phyloP scores from a whole-genome alignment of 805 yeast species.

The Candida hungchunana region DNA sequence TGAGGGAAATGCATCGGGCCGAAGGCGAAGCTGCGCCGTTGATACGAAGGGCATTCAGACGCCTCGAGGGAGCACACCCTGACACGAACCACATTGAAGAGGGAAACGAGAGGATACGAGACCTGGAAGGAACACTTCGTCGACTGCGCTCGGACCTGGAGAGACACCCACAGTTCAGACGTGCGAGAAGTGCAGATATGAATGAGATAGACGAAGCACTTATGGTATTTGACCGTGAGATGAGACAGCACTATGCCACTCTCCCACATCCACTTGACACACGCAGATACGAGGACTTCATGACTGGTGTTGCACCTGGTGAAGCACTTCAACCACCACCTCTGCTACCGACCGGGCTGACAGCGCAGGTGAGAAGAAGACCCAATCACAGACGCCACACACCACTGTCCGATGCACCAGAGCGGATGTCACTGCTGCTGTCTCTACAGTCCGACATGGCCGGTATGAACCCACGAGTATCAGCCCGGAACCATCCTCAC shows the following conservation, averaged over 20 bases:
- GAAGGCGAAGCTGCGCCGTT: constrained; percentile 2
- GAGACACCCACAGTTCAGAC: neutral
- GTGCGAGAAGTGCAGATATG: too few species aligned
- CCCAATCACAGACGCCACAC: neutral
- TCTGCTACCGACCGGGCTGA: too few species aligned
- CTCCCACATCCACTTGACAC: too few species aligned
- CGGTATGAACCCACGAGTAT: neutral
- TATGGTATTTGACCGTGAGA: neutral
- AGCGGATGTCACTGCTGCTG: neutral
- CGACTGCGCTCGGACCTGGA: constrained; percentile 3
- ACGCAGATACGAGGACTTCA: neutral
- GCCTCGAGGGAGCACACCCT: neutral
- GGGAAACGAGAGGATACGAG: constrained; percentile 2
- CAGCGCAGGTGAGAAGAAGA: too few species aligned
- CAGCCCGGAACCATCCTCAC: constrained; percentile 4
- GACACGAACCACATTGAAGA: neutral
- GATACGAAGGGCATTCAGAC: too few species aligned
- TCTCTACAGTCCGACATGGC: neutral
- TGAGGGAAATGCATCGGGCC: constrained; percentile 7
- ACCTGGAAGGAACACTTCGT: neutral
- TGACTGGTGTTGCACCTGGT: neutral
- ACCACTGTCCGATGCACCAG: constrained; percentile 1
- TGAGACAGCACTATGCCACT: too few species aligned
- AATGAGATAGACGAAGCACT: too few species aligned
- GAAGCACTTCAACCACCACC: too few species aligned